phyloP scores from a whole-genome alignment of 331 rosid genomes.

The Acacia pycnantha region DNA sequence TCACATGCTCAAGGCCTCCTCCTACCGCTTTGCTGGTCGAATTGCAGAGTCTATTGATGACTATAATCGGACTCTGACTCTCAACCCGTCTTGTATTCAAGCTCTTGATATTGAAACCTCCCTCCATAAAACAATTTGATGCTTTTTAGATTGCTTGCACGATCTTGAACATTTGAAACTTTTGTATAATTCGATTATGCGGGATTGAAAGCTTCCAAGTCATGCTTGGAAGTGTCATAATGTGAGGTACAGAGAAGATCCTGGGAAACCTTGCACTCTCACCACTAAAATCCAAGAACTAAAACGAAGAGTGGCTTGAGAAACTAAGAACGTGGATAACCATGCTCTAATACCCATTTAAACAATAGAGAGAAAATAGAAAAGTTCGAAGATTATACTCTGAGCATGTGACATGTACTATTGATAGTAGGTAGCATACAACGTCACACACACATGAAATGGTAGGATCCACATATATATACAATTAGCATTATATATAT shows the following conservation, averaged over 20 bases:
- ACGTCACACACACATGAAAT: too few relatives aligned
- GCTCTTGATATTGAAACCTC: slow-evolving; percentile 88
- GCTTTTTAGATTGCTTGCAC: slow-evolving; percentile 81
- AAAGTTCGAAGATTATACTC: too few relatives aligned
- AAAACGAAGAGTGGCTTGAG: slow-evolving; percentile 71
- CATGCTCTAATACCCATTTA: slow-evolving; percentile 29
- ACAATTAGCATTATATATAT: too few relatives aligned
- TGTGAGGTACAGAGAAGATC: slow-evolving; percentile 76
- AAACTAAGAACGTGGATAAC: slow-evolving; percentile 66
- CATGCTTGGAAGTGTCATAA: slow-evolving; percentile 86
- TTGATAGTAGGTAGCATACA: too few relatives aligned
- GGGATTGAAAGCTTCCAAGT: slow-evolving; percentile 84
- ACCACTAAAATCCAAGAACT: slow-evolving; percentile 62
- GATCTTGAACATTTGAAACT: slow-evolving; percentile 90
- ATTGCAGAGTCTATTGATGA: slow-evolving; percentile 86
- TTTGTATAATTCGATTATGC: slow-evolving; percentile 71
- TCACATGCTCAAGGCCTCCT: slow-evolving; percentile 74
- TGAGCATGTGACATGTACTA: too few relatives aligned
- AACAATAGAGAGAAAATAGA: too few relatives aligned
- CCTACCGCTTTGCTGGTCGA: slow-evolving; percentile 64
- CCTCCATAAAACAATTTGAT: slow-evolving; percentile 67
- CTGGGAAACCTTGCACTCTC: slow-evolving; percentile 71
- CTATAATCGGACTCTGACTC: slow-evolving; percentile 75
- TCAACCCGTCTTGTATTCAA: slow-evolving; percentile 74
- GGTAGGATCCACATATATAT: too few relatives aligned